Evolutionary conservation across 371 early-diverging fungal genomes (phyloP).

Genomic region (Rhizopus stolonifer): DNA sequence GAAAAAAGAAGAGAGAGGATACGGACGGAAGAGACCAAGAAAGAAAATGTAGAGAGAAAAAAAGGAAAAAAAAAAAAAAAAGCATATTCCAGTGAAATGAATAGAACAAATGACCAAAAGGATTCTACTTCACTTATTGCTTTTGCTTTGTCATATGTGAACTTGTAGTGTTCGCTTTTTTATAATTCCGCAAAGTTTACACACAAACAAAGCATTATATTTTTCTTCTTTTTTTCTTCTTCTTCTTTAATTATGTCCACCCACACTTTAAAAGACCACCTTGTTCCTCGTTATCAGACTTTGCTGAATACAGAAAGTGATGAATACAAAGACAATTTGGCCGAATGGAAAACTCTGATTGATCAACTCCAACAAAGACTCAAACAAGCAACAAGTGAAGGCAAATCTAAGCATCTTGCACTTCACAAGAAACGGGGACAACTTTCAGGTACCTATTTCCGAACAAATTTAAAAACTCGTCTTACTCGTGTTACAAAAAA

Average conservation of each 20-base stretch:
- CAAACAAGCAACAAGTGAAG: constrained; percentile 59
- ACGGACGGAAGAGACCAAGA: no score
- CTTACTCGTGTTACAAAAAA: neutral
- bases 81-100: no score
- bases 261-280: constrained; percentile 30
- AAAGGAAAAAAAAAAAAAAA: no score
- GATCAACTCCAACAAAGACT: constrained; percentile 57
- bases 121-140: no score
- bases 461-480: neutral
- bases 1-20: no score
- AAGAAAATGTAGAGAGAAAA: no score
- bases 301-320: constrained; percentile 34
- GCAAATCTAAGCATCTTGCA: constrained; percentile 54
- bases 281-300: constrained; percentile 40
- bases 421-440: constrained; percentile 66
- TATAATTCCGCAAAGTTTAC: no score
- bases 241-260: constrained; percentile 31
- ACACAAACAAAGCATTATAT: no score
- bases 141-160: no score
- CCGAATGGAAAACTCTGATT: constrained; percentile 58
- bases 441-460: constrained; percentile 48
- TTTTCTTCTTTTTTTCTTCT: constrained; percentile 4
- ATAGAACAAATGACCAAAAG: no score
- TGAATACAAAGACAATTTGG: constrained; percentile 61
- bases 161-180: no score